Percentiles rank a stretch among this genome's conserved stretches.
phyloP scores from a whole-genome alignment of 108 stramenopile species.

The Pseudonitzschia delicatissima region DNA sequence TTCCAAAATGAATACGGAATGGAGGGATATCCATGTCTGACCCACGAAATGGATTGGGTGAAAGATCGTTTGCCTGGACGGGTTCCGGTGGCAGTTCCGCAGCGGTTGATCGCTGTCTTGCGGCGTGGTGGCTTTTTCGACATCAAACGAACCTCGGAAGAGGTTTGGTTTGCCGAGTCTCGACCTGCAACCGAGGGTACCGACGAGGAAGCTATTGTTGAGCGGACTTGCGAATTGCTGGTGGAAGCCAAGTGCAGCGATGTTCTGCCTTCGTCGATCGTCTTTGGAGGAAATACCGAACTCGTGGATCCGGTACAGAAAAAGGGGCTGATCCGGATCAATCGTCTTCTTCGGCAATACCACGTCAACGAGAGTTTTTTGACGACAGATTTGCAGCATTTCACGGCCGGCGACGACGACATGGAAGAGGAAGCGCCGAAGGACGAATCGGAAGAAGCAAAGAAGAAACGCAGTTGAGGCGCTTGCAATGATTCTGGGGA shows the following conservation, averaged over 20 bases:
- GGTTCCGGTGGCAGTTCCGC: constrained; percentile 59
- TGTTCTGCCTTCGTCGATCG: constrained; percentile 42
- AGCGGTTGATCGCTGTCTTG: constrained; percentile 51
- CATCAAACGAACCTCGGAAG: constrained; percentile 38
- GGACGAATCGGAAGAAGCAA: constrained; percentile 8
- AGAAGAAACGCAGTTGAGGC: constrained; percentile 4
- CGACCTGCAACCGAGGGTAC: constrained; percentile 35
- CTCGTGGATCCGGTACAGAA: constrained; percentile 28
- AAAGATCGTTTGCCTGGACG: constrained; percentile 43
- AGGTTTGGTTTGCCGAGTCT: constrained; percentile 42
- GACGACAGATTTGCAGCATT: constrained; percentile 30
- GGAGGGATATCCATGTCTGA: constrained; percentile 60
- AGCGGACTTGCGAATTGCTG: constrained; percentile 42
- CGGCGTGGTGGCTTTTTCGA: constrained; percentile 65
- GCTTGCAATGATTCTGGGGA: constrained; percentile 45
- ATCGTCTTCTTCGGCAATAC: constrained; percentile 32
- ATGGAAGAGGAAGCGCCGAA: constrained; percentile 4
- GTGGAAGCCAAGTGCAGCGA: constrained; percentile 52
- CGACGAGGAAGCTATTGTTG: constrained; percentile 35
- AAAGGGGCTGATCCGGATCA: constrained; percentile 45
- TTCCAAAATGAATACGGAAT: constrained; percentile 62
- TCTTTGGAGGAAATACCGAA: constrained; percentile 33
- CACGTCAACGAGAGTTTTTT: constrained; percentile 42
- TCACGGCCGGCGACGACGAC: constrained; percentile 9
- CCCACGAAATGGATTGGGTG: constrained; percentile 63